Base-by-base conservation (phyloP, 2,329 filamentous ascomycete genomes). In the Ascosphaera acerosa region DNA sequence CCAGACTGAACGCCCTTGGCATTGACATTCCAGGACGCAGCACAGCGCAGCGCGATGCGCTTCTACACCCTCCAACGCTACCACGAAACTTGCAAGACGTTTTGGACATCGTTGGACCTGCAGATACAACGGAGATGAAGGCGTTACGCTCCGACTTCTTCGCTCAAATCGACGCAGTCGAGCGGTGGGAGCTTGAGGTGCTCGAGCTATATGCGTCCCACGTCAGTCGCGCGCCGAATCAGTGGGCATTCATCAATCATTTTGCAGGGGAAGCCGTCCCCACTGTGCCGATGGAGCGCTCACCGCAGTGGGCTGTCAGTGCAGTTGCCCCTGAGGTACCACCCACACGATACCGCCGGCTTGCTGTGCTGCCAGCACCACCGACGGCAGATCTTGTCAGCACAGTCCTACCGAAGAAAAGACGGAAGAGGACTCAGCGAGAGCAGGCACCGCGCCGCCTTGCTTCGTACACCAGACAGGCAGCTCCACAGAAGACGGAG, bases 161-260 rank as follows among this genome's bases (percentile, higher is more conserved):
- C 32, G 40, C 33, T 17, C 42, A 50, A 5, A 41, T 41, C n/a
- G 41, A 49, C 23, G 33, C 31, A 3, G 50, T 55, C 27, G 37
- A 44, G n/a, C 35, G 41, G 32, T 56, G 51, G 51, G 53, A 56
- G 35, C 38, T 47, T 12, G 36, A 42, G 10, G 42, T 50, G 18
- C 40, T 46, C 20, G 39, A 43, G 3, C 28, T 51, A 6, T 42
- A 51, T 18, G 37, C 42, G 15, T 33, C 34, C 6, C 38, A 38
- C 14, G 36, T 23, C 12, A 7, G 12, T 7, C 20, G 9, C 12
- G 20, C 12, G 20, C 20, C 20, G 12, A 32, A 37, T 1, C 41
- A 42, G 6, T 38, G 44, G 12, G 36, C 32, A 14, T 56, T 49
- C 32, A 53, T 57, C 33, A 48, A 53, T 27, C 52, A 55, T 34